phyloP scores from a whole-genome alignment of 2,329 filamentous ascomycete species.

The Talaromyces atroroseus region DNA sequence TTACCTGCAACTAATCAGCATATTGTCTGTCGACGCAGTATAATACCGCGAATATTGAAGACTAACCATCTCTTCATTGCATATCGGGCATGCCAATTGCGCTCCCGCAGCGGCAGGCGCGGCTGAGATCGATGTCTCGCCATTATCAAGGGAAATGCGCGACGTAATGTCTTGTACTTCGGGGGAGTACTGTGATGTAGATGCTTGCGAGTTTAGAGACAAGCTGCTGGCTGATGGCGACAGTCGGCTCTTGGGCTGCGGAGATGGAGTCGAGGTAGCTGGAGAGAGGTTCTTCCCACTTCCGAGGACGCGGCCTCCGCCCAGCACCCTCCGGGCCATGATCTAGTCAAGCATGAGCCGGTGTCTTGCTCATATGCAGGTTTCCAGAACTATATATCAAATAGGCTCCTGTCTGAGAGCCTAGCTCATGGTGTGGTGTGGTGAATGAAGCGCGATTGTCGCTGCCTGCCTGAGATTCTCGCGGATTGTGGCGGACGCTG shows the following conservation, averaged over 20 bases:
- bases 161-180: slow-evolving; percentile 73
- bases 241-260: slow-evolving; percentile 40
- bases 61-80: slow-evolving; percentile 90
- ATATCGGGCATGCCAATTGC: slow-evolving; percentile 90
- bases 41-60: not conserved
- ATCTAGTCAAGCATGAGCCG: slow-evolving; percentile 35
- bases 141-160: slow-evolving; percentile 67
- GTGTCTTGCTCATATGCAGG: slow-evolving; percentile 9
- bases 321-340: slow-evolving; percentile 83
- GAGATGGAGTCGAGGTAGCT: slow-evolving; percentile 42
- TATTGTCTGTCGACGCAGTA: not conserved
- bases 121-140: slow-evolving; percentile 45
- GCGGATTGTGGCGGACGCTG: slow-evolving; percentile 8
- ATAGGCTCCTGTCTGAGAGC: not conserved
- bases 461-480: not conserved
- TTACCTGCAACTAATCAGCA: slow-evolving; percentile 58
- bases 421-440: not conserved
- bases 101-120: slow-evolving; percentile 54
- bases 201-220: slow-evolving; percentile 71
- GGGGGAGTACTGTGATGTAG: slow-evolving; percentile 64
- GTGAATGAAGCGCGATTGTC: not conserved
- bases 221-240: slow-evolving; percentile 67
- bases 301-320: slow-evolving; percentile 85
- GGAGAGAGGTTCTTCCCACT: slow-evolving; percentile 78
- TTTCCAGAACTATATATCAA: not conserved